Conservation (phyloP, 192 early-diverging fungal species). For the Phycomyces blakesleeanus region DNA sequence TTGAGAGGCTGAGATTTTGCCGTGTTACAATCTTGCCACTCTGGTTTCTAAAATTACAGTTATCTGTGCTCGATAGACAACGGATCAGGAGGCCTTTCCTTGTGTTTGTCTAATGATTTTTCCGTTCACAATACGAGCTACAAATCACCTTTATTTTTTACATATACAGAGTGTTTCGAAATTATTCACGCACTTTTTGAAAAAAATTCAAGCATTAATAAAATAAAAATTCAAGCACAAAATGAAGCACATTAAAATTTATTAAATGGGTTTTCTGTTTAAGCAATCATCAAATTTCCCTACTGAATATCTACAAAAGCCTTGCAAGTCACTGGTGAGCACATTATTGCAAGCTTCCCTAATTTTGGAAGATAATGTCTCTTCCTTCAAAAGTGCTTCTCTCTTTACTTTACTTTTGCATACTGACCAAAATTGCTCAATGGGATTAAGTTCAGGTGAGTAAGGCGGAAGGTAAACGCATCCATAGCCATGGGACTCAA, state of each 20-base stretch:
- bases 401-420: conserved; percentile 12
- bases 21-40: not conserved
- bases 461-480: conserved; percentile 22
- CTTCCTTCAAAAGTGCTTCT: conserved; percentile 7
- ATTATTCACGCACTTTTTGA: too few relatives aligned
- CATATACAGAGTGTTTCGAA: not conserved
- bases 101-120: not conserved
- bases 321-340: not conserved
- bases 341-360: conserved; percentile 8
- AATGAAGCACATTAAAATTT: not conserved
- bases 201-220: not conserved
- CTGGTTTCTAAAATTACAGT: not conserved
- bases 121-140: conserved; percentile 4
- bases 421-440: conserved; percentile 24
- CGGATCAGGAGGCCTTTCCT: not conserved
- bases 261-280: not conserved
- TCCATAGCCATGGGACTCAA: conserved; percentile 9
- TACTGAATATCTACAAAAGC: conserved; percentile 2
- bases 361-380: conserved; percentile 7
- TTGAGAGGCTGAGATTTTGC: too few relatives aligned
- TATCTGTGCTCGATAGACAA: conserved; percentile 2
- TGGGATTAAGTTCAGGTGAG: conserved; percentile 24
- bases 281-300: conserved; percentile 4
- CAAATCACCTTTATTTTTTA: not conserved
- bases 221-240: too few relatives aligned